Conservation (phyloP, 345 rosid species). For the Eucalyptus pauciflora region DNA sequence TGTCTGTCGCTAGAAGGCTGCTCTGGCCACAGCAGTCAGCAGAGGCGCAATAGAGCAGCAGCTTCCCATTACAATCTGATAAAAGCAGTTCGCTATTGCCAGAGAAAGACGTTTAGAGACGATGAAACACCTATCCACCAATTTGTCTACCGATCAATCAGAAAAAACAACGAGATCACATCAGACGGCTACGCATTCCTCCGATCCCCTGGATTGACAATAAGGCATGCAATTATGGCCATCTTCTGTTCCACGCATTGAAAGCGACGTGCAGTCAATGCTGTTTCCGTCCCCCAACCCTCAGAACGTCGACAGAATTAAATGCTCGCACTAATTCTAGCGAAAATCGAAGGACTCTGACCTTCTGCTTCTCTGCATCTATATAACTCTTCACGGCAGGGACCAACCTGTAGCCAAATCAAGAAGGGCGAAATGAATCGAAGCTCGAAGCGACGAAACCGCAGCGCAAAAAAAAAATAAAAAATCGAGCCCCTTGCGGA, state of each 20-base stretch:
- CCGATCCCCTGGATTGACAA: not conserved
- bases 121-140: not conserved
- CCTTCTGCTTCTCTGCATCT: conserved; percentile 95
- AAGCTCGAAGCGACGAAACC: not conserved
- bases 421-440: not conserved
- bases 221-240: not conserved
- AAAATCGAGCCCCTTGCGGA: not conserved
- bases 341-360: conserved; percentile 5
- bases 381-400: conserved; percentile 76
- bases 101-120: not conserved
- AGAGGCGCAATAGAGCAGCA: not conserved
- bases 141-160: not conserved
- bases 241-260: not conserved
- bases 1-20: not conserved
- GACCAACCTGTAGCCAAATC: conserved; percentile 31
- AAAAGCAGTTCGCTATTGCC: not conserved
- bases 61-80: not conserved
- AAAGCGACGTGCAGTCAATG: not conserved
- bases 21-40: not conserved
- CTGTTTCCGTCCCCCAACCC: not conserved
- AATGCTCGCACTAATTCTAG: not conserved
- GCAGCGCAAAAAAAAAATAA: not conserved
- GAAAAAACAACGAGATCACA: not conserved
- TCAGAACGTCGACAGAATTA: not conserved
- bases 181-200: not conserved